Evolutionary conservation across 805 yeast species (phyloP).

Genomic region (Metschnikowia peoriensis): DNA sequence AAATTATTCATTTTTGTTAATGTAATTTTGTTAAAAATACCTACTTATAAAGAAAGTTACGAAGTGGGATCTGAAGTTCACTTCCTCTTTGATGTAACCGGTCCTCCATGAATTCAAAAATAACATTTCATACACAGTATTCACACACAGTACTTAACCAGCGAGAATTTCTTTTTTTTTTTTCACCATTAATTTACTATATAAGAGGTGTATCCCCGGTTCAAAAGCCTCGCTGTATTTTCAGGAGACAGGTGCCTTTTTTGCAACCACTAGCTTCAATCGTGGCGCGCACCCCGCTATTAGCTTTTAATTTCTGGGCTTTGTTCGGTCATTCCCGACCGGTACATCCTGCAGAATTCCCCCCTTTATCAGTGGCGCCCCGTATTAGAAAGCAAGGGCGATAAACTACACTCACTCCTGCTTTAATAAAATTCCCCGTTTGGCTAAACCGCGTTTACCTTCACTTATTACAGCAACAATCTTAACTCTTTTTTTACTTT

Average conservation of each 20-base stretch:
- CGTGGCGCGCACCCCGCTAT: conserved; percentile 8
- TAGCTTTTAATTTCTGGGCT: background rate
- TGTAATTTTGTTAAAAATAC: too few relatives aligned
- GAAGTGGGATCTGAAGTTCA: too few relatives aligned
- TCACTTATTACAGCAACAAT: background rate
- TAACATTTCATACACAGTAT: too few relatives aligned
- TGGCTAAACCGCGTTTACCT: background rate
- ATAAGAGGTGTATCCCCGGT: background rate
- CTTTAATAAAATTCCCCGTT: background rate
- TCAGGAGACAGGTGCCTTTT: background rate
- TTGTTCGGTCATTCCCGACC: conserved; percentile 3
- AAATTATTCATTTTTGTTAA: background rate
- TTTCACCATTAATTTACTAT: background rate
- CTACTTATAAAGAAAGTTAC: too few relatives aligned
- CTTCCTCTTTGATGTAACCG: too few relatives aligned
- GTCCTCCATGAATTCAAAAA: too few relatives aligned
- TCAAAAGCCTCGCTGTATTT: background rate
- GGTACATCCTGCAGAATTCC: background rate
- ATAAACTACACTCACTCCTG: background rate
- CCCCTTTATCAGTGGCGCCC: conserved; percentile 9
- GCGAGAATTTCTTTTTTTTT: background rate
- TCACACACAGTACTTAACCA: background rate
- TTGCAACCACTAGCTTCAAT: conserved; percentile 4
- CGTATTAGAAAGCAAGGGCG: conserved; percentile 5
- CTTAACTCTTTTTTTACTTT: too few relatives aligned